Conservation (phyloP, 768 basidiomycete species). For the Hericium coralloides region DNA sequence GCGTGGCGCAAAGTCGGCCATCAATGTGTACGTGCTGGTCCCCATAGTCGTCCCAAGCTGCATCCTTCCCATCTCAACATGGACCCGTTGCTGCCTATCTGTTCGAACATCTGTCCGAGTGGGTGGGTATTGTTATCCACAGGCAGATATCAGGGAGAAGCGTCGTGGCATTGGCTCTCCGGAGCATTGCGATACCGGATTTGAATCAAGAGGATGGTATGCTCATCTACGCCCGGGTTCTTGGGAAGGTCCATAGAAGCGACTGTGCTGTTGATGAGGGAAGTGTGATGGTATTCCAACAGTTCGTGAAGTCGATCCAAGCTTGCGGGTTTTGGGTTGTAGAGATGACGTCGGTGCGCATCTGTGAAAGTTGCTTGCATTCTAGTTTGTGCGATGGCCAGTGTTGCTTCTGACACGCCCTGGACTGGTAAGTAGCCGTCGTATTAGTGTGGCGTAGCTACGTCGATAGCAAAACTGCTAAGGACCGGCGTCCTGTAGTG, state of each 20-base stretch:
- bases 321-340: not conserved
- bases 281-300: not conserved
- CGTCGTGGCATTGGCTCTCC: not conserved
- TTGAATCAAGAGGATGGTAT: not conserved
- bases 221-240: not conserved
- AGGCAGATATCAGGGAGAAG: not conserved
- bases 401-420: not conserved
- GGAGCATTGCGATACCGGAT: not conserved
- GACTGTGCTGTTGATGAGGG: not conserved
- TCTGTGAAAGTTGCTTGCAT: not conserved
- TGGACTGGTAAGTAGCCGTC: not conserved
- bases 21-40: slow-evolving; percentile 1
- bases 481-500: too few species aligned
- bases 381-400: not conserved
- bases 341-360: not conserved
- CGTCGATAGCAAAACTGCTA: not conserved
- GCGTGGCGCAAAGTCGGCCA: not conserved
- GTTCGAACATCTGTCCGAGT: not conserved
- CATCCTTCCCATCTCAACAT: slow-evolving; percentile 1
- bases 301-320: not conserved
- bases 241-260: not conserved
- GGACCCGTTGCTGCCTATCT: not conserved
- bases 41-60: not conserved
- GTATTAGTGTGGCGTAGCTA: not conserved
- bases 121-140: not conserved